Conservation (phyloP, 1,284 basidiomycete genomes). For the Pseudomicrostroma phylloplanum region DNA sequence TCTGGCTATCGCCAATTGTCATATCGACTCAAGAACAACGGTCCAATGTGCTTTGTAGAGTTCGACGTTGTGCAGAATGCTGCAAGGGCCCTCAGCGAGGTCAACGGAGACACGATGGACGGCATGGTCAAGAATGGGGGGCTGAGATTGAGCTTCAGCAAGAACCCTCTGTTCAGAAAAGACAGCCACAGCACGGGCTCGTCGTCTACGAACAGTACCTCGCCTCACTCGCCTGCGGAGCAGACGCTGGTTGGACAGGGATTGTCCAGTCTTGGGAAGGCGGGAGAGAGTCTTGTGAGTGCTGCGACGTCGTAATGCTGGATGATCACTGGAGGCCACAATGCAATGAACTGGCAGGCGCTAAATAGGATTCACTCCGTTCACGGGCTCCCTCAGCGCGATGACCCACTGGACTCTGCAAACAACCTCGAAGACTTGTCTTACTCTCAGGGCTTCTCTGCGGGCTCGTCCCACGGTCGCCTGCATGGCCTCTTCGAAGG, state of each 20-base stretch:
- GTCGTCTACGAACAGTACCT: background rate
- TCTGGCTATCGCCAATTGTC: slow-evolving; percentile 84
- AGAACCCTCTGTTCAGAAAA: slow-evolving; percentile 37
- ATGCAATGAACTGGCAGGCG: no score
- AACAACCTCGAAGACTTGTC: slow-evolving; percentile 52
- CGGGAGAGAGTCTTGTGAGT: slow-evolving; percentile 22
- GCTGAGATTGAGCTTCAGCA: slow-evolving; percentile 77
- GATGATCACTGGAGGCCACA: no score
- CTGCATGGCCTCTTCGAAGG: slow-evolving; percentile 89
- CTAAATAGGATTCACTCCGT: no score
- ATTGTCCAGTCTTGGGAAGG: slow-evolving; percentile 20
- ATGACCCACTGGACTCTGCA: slow-evolving; percentile 24
- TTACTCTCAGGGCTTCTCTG: slow-evolving; percentile 68
- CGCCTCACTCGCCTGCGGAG: slow-evolving; percentile 7
- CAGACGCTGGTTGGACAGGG: background rate
- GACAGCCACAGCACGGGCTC: no score
- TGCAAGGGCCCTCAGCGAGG: slow-evolving; percentile 73
- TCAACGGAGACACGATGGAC: slow-evolving; percentile 83
- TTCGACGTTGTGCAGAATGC: slow-evolving; percentile 85
- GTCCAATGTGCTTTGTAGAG: slow-evolving; percentile 88
- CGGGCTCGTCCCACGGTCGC: slow-evolving; percentile 74
- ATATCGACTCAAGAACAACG: slow-evolving; percentile 89
- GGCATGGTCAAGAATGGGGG: slow-evolving; percentile 82
- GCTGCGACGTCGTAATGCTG: background rate
- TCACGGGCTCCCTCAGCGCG: background rate